Percentiles rank a stretch among this genome's conserved stretches.
These are phyloP conservation scores for Furcasterigmium furcatum DNA, from an alignment of 2,329 filamentous ascomycete species.

Conservation along the genomic window DNA sequence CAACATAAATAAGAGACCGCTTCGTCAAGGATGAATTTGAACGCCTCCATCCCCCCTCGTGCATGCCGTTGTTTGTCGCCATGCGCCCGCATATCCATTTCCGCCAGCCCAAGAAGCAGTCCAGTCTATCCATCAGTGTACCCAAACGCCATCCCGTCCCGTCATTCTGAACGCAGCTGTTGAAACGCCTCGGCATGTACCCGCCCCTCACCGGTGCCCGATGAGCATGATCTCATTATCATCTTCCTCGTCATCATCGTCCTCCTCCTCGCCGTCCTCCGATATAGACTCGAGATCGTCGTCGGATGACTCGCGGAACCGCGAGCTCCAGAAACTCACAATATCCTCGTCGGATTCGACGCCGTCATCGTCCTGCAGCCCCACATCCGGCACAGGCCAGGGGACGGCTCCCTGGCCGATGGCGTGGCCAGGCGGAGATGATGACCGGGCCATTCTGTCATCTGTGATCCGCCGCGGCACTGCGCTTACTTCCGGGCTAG, in stretches of 20 bases:
- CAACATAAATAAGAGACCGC: no score
- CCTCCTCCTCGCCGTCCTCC: conserved; percentile 32
- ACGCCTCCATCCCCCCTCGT: no score
- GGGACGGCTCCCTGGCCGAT: neutral
- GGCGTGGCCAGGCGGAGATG: neutral
- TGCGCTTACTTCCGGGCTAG: neutral
- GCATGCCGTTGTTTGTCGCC: no score
- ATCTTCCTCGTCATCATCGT: conserved; percentile 42
- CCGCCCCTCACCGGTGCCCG: conserved; percentile 38
- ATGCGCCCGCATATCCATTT: no score
- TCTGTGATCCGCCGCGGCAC: neutral
- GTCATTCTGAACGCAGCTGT: no score
- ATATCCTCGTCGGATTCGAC: conserved; percentile 52
- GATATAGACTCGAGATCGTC: conserved; percentile 37
- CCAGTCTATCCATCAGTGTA: neutral
- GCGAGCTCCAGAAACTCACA: conserved; percentile 52
- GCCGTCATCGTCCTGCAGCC: conserved; percentile 25
- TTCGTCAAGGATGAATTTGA: no score
- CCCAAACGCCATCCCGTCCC: neutral
- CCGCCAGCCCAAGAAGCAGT: no score
- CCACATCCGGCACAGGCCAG: neutral
- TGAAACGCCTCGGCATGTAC: neutral
- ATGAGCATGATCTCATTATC: conserved; percentile 48
- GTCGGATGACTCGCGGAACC: conserved; percentile 41
- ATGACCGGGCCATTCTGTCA: neutral